phyloP scores from a whole-genome alignment of 805 yeast species.

The Hanseniaspora thailandica region DNA sequence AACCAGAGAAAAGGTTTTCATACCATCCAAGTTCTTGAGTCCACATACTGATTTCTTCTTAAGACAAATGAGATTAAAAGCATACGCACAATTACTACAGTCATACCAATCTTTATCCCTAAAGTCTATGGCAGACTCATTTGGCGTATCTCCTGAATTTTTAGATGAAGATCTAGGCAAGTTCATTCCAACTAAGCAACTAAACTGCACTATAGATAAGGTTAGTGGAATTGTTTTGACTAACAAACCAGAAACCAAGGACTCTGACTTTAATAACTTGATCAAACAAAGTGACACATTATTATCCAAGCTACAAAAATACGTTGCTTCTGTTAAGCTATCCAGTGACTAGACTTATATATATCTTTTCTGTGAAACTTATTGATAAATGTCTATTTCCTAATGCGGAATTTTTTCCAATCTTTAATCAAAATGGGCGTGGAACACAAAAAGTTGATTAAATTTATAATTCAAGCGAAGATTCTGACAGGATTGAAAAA shows the following conservation, averaged over 20 bases:
- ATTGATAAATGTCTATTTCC: background rate
- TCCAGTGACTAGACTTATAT: conserved; percentile 40
- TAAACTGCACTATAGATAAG: conserved; percentile 90
- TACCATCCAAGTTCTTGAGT: conserved; percentile 53
- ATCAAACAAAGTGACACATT: conserved; percentile 87
- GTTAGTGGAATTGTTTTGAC: conserved; percentile 93
- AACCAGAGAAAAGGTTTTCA: conserved; percentile 60
- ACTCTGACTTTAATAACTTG: conserved; percentile 78
- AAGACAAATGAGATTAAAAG: conserved; percentile 89
- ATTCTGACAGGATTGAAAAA: too few species aligned
- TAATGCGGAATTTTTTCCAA: too few species aligned
- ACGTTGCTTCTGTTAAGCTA: conserved; percentile 92
- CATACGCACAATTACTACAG: conserved; percentile 86
- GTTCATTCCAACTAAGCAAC: conserved; percentile 83
- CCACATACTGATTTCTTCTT: conserved; percentile 75
- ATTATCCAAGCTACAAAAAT: conserved; percentile 88
- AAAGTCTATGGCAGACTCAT: conserved; percentile 86
- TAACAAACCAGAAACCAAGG: conserved; percentile 91
- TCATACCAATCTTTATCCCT: conserved; percentile 83
- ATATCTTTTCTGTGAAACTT: background rate
- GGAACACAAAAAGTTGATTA: too few species aligned
- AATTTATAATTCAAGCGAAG: too few species aligned
- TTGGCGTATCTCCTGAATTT: conserved; percentile 79
- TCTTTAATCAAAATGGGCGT: too few species aligned
- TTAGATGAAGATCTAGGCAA: conserved; percentile 77